Conservation (phyloP, 2,329 filamentous ascomycete genomes). For the Aspergillus fumigatus region DNA sequence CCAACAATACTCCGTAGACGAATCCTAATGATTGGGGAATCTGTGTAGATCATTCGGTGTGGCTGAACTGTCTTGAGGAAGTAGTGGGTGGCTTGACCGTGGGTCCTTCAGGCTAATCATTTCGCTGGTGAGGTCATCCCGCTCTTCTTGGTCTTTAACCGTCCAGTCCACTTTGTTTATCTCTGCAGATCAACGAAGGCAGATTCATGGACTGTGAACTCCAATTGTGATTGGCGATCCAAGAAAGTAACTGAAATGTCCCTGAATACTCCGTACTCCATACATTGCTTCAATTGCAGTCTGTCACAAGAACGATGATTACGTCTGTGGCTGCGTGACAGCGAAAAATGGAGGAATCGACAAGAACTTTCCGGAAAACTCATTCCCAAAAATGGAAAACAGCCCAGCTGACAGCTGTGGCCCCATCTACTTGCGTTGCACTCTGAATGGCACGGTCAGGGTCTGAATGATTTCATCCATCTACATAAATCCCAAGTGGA, state of each 20-base stretch:
- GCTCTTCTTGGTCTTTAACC: background rate
- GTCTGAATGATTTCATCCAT: background rate
- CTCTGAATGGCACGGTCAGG: background rate
- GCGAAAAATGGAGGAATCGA: background rate
- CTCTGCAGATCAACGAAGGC: background rate
- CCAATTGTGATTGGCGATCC: background rate
- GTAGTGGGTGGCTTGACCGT: background rate
- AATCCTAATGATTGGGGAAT: background rate
- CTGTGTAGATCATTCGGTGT: too few species aligned
- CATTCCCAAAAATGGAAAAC: background rate
- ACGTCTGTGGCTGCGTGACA: background rate
- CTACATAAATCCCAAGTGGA: background rate
- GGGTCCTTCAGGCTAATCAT: background rate
- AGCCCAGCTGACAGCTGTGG: background rate
- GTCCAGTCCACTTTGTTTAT: background rate
- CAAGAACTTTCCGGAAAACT: background rate
- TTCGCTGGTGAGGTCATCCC: background rate
- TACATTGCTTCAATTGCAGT: too few species aligned
- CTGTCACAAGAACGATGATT: background rate
- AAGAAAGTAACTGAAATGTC: too few species aligned
- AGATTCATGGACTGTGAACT: background rate
- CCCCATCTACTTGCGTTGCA: background rate
- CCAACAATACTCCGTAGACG: background rate
- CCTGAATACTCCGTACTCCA: too few species aligned
- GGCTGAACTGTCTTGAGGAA: background rate